Conservation (phyloP, 1,284 basidiomycete species). For the Cutaneotrichosporon mucoides region DNA sequence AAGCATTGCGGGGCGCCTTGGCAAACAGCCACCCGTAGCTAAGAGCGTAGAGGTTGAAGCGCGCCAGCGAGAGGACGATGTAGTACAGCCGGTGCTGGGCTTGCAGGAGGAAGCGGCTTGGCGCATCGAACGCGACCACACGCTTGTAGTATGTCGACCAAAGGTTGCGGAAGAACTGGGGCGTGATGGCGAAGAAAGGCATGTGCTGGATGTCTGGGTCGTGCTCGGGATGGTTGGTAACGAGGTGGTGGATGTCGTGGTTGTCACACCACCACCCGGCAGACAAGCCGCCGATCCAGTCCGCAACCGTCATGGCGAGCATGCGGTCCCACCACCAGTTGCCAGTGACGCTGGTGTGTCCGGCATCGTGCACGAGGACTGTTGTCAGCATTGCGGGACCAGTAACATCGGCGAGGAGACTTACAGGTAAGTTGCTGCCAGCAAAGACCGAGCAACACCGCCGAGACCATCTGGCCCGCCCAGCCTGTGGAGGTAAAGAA, state of each 20-base stretch:
- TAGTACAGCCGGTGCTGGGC: constrained; percentile 94
- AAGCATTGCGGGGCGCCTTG: constrained; percentile 47
- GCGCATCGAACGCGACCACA: constrained; percentile 71
- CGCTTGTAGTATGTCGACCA: constrained; percentile 96
- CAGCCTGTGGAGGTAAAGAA: constrained; percentile 32
- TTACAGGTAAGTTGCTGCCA: constrained; percentile 85
- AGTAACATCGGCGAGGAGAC: constrained; percentile 7
- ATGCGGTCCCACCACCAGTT: constrained; percentile 77
- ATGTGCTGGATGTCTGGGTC: constrained; percentile 84
- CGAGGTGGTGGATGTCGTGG: constrained; percentile 95
- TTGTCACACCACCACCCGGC: constrained; percentile 98
- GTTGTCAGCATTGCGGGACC: constrained; percentile 1
- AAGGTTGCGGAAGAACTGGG: constrained; percentile 74
- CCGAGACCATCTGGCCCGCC: constrained; percentile 60
- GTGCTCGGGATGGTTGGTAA: constrained; percentile 96
- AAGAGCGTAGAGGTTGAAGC: constrained; percentile 91
- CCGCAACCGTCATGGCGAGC: constrained; percentile 64
- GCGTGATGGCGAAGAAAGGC: constrained; percentile 92
- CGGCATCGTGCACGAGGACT: constrained; percentile 86
- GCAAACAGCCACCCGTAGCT: constrained; percentile 72
- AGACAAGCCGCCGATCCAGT: constrained; percentile 87
- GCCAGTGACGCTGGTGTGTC: constrained; percentile 90
- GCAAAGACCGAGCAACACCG: constrained; percentile 75
- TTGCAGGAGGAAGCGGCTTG: constrained; percentile 64
- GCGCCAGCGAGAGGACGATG: constrained; percentile 80